A percentile compares a stretch with the other conserved stretches of the same genome.
phyloP scores from a whole-genome alignment of 2,329 filamentous ascomycete genomes.

The Grosmannia clavigera region DNA sequence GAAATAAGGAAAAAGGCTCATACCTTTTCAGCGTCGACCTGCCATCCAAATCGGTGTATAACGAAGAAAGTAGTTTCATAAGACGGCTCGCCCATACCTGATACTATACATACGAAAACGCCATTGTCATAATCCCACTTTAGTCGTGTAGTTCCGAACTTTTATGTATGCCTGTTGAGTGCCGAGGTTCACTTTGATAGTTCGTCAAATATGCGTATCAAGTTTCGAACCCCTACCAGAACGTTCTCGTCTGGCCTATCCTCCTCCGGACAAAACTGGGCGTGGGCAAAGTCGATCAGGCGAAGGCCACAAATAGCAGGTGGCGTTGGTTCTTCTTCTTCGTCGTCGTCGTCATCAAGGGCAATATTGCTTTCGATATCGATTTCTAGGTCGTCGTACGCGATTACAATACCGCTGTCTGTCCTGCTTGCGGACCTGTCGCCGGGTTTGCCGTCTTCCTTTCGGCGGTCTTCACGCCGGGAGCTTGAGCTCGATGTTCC shows the following conservation, averaged over 20 bases:
- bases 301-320: conserved; percentile 69
- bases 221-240: conserved; percentile 59
- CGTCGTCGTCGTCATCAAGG: conserved; percentile 24
- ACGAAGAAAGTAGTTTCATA: background rate
- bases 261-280: conserved; percentile 65
- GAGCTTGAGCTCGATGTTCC: background rate
- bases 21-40: background rate
- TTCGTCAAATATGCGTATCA: conserved; percentile 58
- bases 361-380: conserved; percentile 42
- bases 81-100: background rate
- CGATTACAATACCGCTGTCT: conserved; percentile 44
- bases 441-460: conserved; percentile 14
- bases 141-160: background rate
- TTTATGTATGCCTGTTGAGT: background rate
- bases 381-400: conserved; percentile 27
- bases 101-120: background rate
- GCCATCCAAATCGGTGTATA: background rate
- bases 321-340: conserved; percentile 23
- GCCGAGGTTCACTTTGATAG: conserved; percentile 28
- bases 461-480: conserved; percentile 6
- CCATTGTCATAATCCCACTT: background rate
- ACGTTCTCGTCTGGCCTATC: conserved; percentile 82
- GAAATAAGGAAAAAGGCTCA: background rate
- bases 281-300: conserved; percentile 95
- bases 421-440: conserved; percentile 29